A percentile compares a stretch with the other conserved stretches of the same genome.
These are phyloP conservation scores for Carex sylvatica DNA, from an alignment of 202 grass and related monocot species.

Conservation along the genomic window DNA sequence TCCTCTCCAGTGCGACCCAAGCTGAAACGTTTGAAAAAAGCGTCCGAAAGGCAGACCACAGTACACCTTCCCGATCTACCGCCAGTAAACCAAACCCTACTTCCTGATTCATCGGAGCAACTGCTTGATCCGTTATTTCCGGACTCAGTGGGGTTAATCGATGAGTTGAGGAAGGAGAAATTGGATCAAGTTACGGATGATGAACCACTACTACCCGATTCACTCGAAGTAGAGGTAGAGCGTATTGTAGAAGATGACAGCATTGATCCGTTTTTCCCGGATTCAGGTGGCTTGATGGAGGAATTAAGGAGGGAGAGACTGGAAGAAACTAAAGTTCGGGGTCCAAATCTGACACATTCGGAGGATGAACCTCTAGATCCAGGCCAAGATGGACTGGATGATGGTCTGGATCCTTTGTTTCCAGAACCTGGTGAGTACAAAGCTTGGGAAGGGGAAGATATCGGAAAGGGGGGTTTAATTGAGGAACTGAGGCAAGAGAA, in stretches of 20 bases:
- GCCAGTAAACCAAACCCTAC: background rate
- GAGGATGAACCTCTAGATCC: slow-evolving; percentile 1
- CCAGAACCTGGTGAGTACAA: slow-evolving; percentile 14
- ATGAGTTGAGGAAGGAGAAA: slow-evolving; percentile 30
- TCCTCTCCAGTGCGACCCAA: slow-evolving; percentile 40
- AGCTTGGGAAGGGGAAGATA: slow-evolving; percentile 30
- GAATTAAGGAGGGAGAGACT: slow-evolving; percentile 34
- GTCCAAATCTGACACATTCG: background rate
- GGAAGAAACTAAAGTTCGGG: slow-evolving; percentile 14
- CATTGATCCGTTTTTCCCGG: slow-evolving; percentile 52
- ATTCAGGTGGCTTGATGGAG: background rate
- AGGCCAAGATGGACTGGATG: background rate
- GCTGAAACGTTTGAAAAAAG: slow-evolving; percentile 53
- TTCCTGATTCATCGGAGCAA: slow-evolving; percentile 10
- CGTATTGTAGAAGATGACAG: slow-evolving; percentile 40
- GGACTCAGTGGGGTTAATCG: slow-evolving; percentile 18
- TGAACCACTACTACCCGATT: slow-evolving; percentile 28
- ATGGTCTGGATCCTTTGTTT: slow-evolving; percentile 33
- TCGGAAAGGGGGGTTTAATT: slow-evolving; percentile 40
- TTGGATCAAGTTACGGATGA: slow-evolving; percentile 8
- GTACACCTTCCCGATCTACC: background rate
- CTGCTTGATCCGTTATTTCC: background rate
- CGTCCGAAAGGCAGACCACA: background rate
- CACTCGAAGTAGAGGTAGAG: slow-evolving; percentile 25
- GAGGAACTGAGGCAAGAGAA: slow-evolving; percentile 56